Evolutionary conservation across 192 early-diverging fungal species (phyloP).

Genomic region (Coemansia guatemalensis): DNA sequence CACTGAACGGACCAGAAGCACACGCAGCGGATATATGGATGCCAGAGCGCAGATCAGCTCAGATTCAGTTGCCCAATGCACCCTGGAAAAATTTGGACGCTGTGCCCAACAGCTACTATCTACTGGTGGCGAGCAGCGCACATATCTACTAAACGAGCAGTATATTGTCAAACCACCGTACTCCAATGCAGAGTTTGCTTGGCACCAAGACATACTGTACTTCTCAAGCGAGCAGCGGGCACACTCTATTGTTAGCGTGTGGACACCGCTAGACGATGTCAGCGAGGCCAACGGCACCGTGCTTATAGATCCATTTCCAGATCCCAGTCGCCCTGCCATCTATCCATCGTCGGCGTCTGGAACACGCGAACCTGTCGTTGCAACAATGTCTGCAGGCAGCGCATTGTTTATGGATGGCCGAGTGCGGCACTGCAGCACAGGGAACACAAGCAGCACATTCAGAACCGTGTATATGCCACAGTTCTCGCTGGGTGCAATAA

Average conservation of each 20-base stretch:
- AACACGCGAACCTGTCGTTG: constrained; percentile 3
- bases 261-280: constrained; percentile 38
- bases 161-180: constrained; percentile 52
- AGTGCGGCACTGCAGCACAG: constrained; percentile 42
- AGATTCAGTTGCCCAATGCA: constrained; percentile 10
- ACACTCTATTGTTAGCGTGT: constrained; percentile 36
- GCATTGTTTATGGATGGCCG: constrained; percentile 51
- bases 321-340: constrained; percentile 16
- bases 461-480: constrained; percentile 45
- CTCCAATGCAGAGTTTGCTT: constrained; percentile 34
- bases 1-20: constrained; percentile 2
- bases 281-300: constrained; percentile 35
- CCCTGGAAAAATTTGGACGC: constrained; percentile 33
- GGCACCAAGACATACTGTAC: constrained; percentile 46
- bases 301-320: constrained; percentile 41
- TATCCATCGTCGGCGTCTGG: constrained; percentile 3
- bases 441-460: constrained; percentile 14
- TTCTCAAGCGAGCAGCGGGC: constrained; percentile 19
- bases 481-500: constrained; percentile 35
- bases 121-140: not conserved
- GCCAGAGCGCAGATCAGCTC: constrained; percentile 16
- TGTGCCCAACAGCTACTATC: constrained; percentile 34
- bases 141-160: constrained; percentile 47
- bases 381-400: constrained; percentile 28
- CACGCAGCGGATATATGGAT: constrained; percentile 10